Evolutionary conservation across 179 eudicot genomes (phyloP).

Genomic region (Beta corolliflora): DNA sequence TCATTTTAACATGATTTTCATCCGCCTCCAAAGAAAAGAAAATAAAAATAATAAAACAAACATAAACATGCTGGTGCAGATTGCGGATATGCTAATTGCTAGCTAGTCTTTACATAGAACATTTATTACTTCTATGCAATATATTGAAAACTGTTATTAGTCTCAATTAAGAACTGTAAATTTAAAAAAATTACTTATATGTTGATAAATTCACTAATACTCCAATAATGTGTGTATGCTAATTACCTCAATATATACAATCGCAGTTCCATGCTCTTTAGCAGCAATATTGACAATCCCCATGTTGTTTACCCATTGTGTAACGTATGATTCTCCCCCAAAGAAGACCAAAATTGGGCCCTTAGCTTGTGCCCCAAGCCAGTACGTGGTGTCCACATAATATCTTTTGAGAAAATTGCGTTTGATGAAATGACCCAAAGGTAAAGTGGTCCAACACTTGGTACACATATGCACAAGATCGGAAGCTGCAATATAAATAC

Average conservation of each 20-base stretch:
- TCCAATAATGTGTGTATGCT: no score
- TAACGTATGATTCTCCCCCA: not conserved
- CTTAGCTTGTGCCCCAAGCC: not conserved
- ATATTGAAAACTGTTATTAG: no score
- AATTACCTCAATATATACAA: no score
- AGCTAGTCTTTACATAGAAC: no score
- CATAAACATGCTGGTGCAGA: no score
- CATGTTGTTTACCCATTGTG: not conserved
- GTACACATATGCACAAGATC: no score
- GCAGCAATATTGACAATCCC: not conserved
- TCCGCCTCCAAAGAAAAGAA: no score
- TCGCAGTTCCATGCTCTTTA: not conserved
- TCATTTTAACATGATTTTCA: no score
- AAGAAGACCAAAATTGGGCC: not conserved
- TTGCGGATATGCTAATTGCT: no score
- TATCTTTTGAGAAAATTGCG: not conserved
- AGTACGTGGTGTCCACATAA: not conserved
- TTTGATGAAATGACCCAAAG: not conserved
- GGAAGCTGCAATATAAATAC: no score
- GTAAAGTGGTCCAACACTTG: not conserved
- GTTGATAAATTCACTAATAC: not conserved
- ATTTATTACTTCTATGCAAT: no score
- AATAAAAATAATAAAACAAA: no score
- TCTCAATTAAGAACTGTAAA: not conserved
- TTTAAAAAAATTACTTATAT: not conserved